Conservation (phyloP, 305 asterid species). For the Rubia balearica region DNA sequence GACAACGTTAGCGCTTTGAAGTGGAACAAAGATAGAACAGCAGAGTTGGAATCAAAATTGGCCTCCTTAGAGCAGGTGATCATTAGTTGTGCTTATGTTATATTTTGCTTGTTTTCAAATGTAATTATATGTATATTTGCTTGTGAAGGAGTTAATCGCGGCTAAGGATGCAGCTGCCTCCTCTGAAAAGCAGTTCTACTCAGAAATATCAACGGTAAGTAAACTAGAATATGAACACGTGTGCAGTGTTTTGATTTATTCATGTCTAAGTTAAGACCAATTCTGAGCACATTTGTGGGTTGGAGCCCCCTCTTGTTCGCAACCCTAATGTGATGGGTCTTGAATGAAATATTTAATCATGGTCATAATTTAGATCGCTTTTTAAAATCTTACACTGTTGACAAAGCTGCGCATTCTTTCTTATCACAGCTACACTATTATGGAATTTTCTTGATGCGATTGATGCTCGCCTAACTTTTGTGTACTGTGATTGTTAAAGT, state of each 20-base stretch:
- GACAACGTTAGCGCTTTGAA: slow-evolving; percentile 49
- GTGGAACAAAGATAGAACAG: slow-evolving; percentile 55
- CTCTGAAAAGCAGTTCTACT: slow-evolving; percentile 57
- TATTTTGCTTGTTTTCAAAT: neutral
- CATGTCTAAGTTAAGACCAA: no score
- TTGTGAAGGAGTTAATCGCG: slow-evolving; percentile 55
- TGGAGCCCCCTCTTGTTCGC: neutral
- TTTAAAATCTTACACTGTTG: neutral
- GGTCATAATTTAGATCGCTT: neutral
- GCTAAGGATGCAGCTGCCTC: slow-evolving; percentile 67
- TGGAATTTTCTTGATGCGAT: neutral
- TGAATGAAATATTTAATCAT: neutral
- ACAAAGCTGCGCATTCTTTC: neutral
- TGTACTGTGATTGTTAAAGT: slow-evolving; percentile 23
- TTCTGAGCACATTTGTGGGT: no score
- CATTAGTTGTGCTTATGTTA: slow-evolving; percentile 8
- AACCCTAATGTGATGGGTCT: neutral
- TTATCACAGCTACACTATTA: neutral
- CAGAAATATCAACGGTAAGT: slow-evolving; percentile 77
- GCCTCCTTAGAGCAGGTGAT: slow-evolving; percentile 60
- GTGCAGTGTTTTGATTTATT: neutral
- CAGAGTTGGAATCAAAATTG: slow-evolving; percentile 77
- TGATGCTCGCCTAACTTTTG: slow-evolving; percentile 8
- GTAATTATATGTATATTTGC: slow-evolving; percentile 9
- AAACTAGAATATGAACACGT: neutral